phyloP scores from a whole-genome alignment of 1,284 basidiomycete species.

The Bjerkandera adusta region DNA sequence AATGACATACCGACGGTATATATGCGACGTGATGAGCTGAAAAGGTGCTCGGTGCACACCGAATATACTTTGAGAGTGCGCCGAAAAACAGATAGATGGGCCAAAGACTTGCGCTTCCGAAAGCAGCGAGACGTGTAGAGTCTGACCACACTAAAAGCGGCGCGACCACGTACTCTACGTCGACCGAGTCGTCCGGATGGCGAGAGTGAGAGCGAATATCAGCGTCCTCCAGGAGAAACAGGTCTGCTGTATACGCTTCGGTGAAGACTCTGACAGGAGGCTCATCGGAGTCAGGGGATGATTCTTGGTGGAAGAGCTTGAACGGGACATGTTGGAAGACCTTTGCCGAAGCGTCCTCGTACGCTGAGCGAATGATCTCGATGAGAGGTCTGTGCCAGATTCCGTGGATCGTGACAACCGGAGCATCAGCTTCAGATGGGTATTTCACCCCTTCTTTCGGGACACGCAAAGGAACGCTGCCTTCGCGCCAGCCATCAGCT shows the following conservation, averaged over 20 bases:
- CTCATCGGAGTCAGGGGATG: no score
- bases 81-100: constrained; percentile 37
- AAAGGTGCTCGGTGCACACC: constrained; percentile 19
- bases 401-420: constrained; percentile 23
- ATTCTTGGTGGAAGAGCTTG: constrained; percentile 4
- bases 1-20: constrained; percentile 27
- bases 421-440: constrained; percentile 22
- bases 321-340: constrained; percentile 8
- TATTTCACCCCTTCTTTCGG: constrained; percentile 18
- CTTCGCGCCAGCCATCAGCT: constrained; percentile 26
- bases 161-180: no score
- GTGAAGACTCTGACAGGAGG: no score
- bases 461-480: constrained; percentile 23
- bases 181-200: no score
- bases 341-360: constrained; percentile 2
- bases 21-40: constrained; percentile 34
- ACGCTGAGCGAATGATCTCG: constrained; percentile 12
- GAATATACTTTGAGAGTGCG: constrained; percentile 35
- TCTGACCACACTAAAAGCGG: constrained; percentile 37
- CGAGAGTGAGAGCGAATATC: no score
- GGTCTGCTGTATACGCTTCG: no score
- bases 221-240: no score
- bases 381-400: constrained; percentile 18
- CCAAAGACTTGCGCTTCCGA: constrained; percentile 35
- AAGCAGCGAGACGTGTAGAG: constrained; percentile 34